Conservation (phyloP, 345 rosid species). For the Citrus glauca region DNA sequence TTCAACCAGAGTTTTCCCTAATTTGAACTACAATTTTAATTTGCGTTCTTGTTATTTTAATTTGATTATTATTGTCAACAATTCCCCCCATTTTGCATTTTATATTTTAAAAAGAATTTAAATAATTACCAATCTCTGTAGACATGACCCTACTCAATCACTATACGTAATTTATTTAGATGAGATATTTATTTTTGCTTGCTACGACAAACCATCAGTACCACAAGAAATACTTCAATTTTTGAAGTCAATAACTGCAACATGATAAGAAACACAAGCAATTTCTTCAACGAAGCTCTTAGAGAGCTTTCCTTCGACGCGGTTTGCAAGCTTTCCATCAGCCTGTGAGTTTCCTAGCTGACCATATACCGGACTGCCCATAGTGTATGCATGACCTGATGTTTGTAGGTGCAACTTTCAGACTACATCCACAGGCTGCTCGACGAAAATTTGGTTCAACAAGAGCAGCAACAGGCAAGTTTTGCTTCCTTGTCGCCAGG, state of each 20-base stretch:
- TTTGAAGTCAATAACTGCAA: slow-evolving; percentile 82
- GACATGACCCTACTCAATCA: no score
- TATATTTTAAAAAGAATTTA: no score
- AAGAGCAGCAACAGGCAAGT: slow-evolving; percentile 96
- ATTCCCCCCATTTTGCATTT: no score
- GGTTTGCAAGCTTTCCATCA: slow-evolving; percentile 79
- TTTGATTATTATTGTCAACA: no score
- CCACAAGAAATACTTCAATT: slow-evolving; percentile 95
- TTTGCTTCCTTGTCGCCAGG: slow-evolving; percentile 93
- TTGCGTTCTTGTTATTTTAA: no score
- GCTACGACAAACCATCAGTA: no score
- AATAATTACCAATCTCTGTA: no score
- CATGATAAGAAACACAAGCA: slow-evolving; percentile 95
- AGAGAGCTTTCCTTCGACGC: slow-evolving; percentile 83
- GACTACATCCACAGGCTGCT: slow-evolving; percentile 92
- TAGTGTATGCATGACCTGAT: slow-evolving; percentile 80
- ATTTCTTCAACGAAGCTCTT: slow-evolving; percentile 91
- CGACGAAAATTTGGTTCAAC: slow-evolving; percentile 91
- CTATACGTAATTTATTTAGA: no score
- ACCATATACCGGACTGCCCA: slow-evolving; percentile 97
- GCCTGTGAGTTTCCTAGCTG: slow-evolving; percentile 89
- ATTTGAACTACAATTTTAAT: no score
- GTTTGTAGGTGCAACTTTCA: slow-evolving; percentile 89
- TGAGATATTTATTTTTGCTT: no score
- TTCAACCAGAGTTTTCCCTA: no score